Evolutionary conservation across 192 early-diverging fungal species (phyloP).

Genomic region (Funneliformis mosseae): DNA sequence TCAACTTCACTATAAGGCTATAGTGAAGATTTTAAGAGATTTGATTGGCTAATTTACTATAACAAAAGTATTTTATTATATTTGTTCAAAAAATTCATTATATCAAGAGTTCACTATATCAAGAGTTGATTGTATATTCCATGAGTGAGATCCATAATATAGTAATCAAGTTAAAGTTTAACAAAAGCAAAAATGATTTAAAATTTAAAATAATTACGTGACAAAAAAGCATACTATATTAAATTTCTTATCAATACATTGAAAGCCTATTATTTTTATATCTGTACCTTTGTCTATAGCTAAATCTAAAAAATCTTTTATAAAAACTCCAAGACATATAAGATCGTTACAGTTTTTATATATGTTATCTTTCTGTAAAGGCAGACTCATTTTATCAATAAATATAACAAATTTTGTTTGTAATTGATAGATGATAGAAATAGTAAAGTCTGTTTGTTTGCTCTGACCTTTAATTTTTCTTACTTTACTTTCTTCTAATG

Average conservation of each 20-base stretch:
- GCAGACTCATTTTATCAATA: slow-evolving; percentile 18
- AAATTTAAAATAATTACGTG: slow-evolving; percentile 1
- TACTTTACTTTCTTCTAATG: slow-evolving; percentile 27
- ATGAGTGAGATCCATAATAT: slow-evolving; percentile 17
- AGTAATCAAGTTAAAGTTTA: slow-evolving; percentile 16
- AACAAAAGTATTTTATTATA: too few species aligned
- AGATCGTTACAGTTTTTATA: slow-evolving; percentile 29
- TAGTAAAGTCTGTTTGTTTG: slow-evolving; percentile 24
- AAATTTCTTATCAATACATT: slow-evolving; percentile 26
- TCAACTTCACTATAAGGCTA: too few species aligned
- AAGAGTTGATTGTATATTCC: too few species aligned
- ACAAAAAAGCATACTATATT: slow-evolving; percentile 5
- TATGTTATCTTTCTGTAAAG: slow-evolving; percentile 17
- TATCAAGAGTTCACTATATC: too few species aligned
- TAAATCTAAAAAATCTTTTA: slow-evolving; percentile 25
- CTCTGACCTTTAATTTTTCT: slow-evolving; percentile 9
- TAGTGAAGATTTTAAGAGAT: too few species aligned
- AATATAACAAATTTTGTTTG: slow-evolving; percentile 7
- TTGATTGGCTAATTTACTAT: too few species aligned
- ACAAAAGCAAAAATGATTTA: not conserved
- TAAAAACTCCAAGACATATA: slow-evolving; percentile 12
- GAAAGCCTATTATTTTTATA: slow-evolving; percentile 28
- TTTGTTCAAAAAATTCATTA: too few species aligned
- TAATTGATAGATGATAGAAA: slow-evolving; percentile 17
- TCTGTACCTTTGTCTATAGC: slow-evolving; percentile 18